Base-by-base conservation (phyloP, 345 rosid genomes). In the Lumnitzera racemosa region DNA sequence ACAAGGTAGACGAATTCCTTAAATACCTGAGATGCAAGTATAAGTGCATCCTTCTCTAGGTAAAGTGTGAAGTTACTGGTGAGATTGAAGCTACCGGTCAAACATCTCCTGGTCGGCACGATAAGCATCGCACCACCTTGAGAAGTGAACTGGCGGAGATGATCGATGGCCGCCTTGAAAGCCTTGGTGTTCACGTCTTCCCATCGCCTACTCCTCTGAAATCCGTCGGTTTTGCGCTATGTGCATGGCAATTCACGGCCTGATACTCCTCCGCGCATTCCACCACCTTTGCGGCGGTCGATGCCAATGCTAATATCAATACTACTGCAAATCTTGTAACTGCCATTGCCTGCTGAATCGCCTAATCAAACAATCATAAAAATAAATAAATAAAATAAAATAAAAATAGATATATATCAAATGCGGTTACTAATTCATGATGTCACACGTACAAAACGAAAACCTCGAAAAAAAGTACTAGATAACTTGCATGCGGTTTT, bases 11-110 rank as follows among this genome's bases (percentile, higher is more conserved):
- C 11, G 10, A 51, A 51, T 13, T 5, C 27, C 12, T 27, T 13
- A 5, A 16, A n/a, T 53, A 91, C 98, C 89, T 83, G 79, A 50
- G 92, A 79, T 3, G 85, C 98, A 49, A 88, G 83, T 59, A 86
- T 71, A 60, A 78, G 72, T 3, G 90, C 92, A 24, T 81, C 88
- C 55, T 80, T 71, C n/a, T 78, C 81, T 15, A 91, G 79, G 55
- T 78, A 91, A 65, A 88, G 87, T 57, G 98, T 88, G 75, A 91
- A 88, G 65, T 91, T 80, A 57, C 86, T 86, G 7, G 94, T 90
- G 57, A 91, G 81, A 69, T 86, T 86, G 52, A 91, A 86, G 68
- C 92, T 85, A 23, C 98, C 96, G 12, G 96, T 88, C 24, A 91
- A 70, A 88, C 91, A 88, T 72, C 81, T 88, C 53, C 98, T 96